Base-by-base conservation (phyloP, 1,284 basidiomycete genomes). In the Gymnopus androsaceus region DNA sequence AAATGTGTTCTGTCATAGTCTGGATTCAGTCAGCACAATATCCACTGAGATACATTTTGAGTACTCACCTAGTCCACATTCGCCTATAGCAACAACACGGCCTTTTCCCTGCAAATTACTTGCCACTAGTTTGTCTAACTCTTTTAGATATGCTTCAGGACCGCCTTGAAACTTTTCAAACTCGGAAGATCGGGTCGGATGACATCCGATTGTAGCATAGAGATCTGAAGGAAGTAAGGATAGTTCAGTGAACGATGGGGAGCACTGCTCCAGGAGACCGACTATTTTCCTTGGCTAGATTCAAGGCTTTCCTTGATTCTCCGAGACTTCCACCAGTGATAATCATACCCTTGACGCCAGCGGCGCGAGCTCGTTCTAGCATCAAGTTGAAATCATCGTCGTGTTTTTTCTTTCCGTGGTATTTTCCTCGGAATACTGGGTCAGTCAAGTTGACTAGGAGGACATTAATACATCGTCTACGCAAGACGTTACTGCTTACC, bases 1-100 rank as follows among this genome's bases (percentile, higher is more conserved):
- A 91, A 90, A 63, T 88, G 85, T 0, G 88, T 79, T 14, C 94
- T 79, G 67, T 95, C 94, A 64, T 95, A 95, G 69, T 96, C 94
- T 90, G 57, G 37, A 42, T 48, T 38, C 31, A 49, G 37, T 34
- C 1, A 23, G 17, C 7, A 51, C 36, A 14, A 40, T 15, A 48
- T 19, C 19, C 27, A 17, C 8, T 19, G 21, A 41, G 37, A 28
- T 49, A 25, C 44, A 12, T n/a, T n/a, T n/a, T n/a, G n/a, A 19
- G 15, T 6, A 59, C 75, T 40, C 61, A 90, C 90, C 90, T 34
- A 95, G 73, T 9, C 94, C 94, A 62, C 93, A 92, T 73, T 95
- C 94, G 15, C 94, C 94, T 1, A 95, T 72, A 0, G 91, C 90
- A 7, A 93, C 85, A 15, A 85, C 83, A 49, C 85, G 75, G 27